Conservation (phyloP, 495 filamentous ascomycete genomes). For the Hyaloscypha hepaticicola region DNA sequence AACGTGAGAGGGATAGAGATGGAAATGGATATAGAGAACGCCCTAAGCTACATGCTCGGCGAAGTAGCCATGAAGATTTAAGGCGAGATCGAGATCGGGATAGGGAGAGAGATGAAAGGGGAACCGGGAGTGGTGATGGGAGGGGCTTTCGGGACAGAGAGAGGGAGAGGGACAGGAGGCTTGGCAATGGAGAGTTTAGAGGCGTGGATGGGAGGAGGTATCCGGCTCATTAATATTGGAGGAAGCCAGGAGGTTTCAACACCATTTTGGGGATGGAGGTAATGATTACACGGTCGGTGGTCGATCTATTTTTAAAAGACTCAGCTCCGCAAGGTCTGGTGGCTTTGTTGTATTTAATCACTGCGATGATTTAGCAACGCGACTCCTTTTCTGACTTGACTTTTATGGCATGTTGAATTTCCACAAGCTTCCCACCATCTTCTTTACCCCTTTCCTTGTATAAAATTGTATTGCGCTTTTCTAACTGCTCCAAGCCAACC, state of each 20-base stretch:
- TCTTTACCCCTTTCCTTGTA: too few relatives aligned
- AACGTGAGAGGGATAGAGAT: slow-evolving; percentile 17
- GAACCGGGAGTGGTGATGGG: slow-evolving; percentile 9
- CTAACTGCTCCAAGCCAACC: too few relatives aligned
- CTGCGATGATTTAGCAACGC: neutral
- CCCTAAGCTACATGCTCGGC: neutral
- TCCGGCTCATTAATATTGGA: slow-evolving; percentile 6
- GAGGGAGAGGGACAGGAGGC: slow-evolving; percentile 10
- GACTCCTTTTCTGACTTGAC: too few relatives aligned
- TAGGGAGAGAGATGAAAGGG: slow-evolving; percentile 8
- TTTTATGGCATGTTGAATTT: too few relatives aligned
- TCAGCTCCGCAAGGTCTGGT: slow-evolving; percentile 3
- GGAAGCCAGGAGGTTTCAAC: too few relatives aligned
- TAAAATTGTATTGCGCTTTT: too few relatives aligned
- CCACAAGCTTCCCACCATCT: too few relatives aligned
- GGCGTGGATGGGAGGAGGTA: slow-evolving; percentile 30
- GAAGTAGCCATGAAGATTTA: slow-evolving; percentile 6
- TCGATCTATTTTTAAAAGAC: neutral
- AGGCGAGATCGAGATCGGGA: slow-evolving; percentile 12
- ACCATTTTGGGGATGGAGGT: neutral
- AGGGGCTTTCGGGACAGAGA: slow-evolving; percentile 20
- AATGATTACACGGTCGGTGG: neutral
- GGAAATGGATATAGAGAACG: neutral
- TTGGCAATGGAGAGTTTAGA: slow-evolving; percentile 11
- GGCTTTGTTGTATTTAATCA: neutral